These are phyloP conservation scores for Hyphodiscus sp. DNA, from an alignment of 2,329 filamentous ascomycete species.

Conservation along the genomic window DNA sequence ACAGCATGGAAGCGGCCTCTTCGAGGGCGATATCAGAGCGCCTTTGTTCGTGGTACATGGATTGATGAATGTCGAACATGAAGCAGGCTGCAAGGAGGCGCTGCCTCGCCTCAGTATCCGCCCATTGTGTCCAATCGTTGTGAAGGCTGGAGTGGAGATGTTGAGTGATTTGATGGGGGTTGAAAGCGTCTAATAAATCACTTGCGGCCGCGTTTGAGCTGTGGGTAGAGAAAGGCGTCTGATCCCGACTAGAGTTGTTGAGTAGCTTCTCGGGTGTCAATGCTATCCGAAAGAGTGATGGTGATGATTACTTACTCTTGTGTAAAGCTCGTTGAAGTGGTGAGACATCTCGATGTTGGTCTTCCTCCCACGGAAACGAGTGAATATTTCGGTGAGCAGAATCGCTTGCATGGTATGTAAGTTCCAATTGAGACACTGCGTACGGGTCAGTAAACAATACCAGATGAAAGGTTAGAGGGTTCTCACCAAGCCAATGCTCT, in stretches of 20 bases:
- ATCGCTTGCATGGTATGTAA: slow-evolving; percentile 28
- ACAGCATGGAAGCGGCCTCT: slow-evolving; percentile 11
- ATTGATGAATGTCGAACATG: slow-evolving; percentile 49
- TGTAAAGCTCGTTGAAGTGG: slow-evolving; percentile 25
- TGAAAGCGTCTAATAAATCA: slow-evolving; percentile 15
- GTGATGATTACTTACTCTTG: slow-evolving; percentile 19
- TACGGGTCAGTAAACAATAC: not conserved
- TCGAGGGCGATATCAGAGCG: slow-evolving; percentile 13
- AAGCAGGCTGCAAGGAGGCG: slow-evolving; percentile 52
- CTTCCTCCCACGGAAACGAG: slow-evolving; percentile 25
- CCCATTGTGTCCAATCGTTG: slow-evolving; percentile 43
- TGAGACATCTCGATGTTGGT: slow-evolving; percentile 20
- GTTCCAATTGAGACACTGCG: slow-evolving; percentile 20
- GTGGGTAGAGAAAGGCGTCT: slow-evolving; percentile 8
- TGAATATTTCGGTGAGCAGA: slow-evolving; percentile 28
- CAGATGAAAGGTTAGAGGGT: not conserved
- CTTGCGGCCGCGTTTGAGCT: slow-evolving; percentile 13
- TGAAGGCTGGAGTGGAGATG: slow-evolving; percentile 9
- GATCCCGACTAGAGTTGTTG: slow-evolving; percentile 12
- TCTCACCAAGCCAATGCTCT: slow-evolving; percentile 21
- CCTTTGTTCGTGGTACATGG: slow-evolving; percentile 45
- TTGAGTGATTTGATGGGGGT: slow-evolving; percentile 5
- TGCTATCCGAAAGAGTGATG: not conserved
- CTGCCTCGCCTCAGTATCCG: slow-evolving; percentile 44
- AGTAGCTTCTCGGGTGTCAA: slow-evolving; percentile 12